Evolutionary conservation across 83 land plant species (phyloP), one percentile per base, ranked within the genome.

Genomic region (Diphasiastrum complanatum): DNA sequence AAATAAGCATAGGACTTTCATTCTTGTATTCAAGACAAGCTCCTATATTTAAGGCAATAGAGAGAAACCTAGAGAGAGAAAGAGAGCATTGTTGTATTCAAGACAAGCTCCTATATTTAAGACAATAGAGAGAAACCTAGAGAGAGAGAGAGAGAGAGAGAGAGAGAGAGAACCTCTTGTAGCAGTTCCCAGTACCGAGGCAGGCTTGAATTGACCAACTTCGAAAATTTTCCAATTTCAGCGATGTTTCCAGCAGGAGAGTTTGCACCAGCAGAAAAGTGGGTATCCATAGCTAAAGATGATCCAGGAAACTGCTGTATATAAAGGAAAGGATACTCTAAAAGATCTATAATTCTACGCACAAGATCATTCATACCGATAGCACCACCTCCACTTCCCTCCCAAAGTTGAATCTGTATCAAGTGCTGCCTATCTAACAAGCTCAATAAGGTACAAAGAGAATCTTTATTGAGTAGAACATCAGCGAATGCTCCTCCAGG

Each of bases 261-360:
- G 41, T 75, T 78, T 37, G 75, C 34, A 45, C 78, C 86, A 6
- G 78, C 80, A 73, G 78, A 77, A n/a, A 53, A 69, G 16, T 79
- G 72, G 29, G 97, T 81, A 35, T 89, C 79, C 49, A 75, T 74
- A 3, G 85, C 75, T 35, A 80, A 50, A 29, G 84, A 77, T 54
- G 79, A 62, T 32, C 81, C 83, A 23, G 87, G 79, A 49, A 48
- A 40, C 52, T 52, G 75, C 57, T 85, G 96, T 45, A 78, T 30
- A 6, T 75, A 84, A 30, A 75, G 75, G 63, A 89, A 93, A 34
- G 96, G 91, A 78, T 83, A 88, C 43, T 95, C 98, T 51, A 93
- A 63, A 38, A 89, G 68, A 72, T 82, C 81, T 63, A 93, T 60
- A 19, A 85, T 76, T 58, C 71, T 58, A 74, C 81, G 76, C 33